Conservation (phyloP, 805 yeast genomes). For the Yarrowia sp. region DNA sequence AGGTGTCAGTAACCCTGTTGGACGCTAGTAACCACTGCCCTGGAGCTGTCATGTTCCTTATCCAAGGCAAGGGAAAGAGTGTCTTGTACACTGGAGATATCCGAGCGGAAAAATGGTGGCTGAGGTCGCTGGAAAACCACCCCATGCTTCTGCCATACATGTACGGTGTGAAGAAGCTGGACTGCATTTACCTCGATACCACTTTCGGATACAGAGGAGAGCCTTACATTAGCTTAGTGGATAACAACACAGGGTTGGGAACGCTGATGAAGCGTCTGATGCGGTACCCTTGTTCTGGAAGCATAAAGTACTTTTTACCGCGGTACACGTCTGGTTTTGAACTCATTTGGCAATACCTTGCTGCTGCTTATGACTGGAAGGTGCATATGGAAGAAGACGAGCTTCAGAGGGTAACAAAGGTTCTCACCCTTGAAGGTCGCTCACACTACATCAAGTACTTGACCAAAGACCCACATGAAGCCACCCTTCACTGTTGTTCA, state of each 20-base stretch:
- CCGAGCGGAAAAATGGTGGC: slow-evolving; percentile 22
- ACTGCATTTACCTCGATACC: slow-evolving; percentile 15
- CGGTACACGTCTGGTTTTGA: slow-evolving; percentile 18
- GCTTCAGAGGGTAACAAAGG: neutral
- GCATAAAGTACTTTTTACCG: neutral
- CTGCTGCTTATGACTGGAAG: slow-evolving; percentile 18
- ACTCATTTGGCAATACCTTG: slow-evolving; percentile 15
- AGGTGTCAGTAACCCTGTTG: neutral
- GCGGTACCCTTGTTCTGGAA: neutral
- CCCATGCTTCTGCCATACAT: slow-evolving; percentile 13
- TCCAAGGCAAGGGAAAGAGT: neutral
- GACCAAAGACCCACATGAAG: neutral
- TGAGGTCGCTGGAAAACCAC: slow-evolving; percentile 1
- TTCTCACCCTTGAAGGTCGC: slow-evolving; percentile 1
- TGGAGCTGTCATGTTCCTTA: slow-evolving; percentile 25
- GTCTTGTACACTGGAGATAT: slow-evolving; percentile 19
- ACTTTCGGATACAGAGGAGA: slow-evolving; percentile 18
- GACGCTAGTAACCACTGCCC: slow-evolving; percentile 25
- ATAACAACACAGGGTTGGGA: neutral
- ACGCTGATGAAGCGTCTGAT: neutral
- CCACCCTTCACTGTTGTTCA: slow-evolving; percentile 17
- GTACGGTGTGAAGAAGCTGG: slow-evolving; percentile 11
- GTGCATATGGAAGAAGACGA: slow-evolving; percentile 22
- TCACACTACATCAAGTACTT: neutral
- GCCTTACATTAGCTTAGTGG: slow-evolving; percentile 1